Base-by-base conservation (phyloP, 306 rosid species). In the Cercis canadensis region DNA sequence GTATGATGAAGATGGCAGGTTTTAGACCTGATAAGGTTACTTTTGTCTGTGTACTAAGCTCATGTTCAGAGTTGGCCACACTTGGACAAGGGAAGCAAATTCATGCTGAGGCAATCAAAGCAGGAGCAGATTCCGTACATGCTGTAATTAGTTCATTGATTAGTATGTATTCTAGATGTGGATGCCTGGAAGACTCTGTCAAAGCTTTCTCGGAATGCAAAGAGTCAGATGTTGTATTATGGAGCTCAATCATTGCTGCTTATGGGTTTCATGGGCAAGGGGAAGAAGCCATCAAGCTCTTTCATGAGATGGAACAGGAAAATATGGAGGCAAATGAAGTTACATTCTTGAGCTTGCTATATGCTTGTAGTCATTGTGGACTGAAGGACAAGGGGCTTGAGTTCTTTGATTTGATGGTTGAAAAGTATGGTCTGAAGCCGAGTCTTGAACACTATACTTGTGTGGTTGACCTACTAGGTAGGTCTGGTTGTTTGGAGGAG, bases 211-310 rank as follows among this genome's bases (percentile, higher is more conserved):
- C 10, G 58, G 96, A 91, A 68, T 75, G 83, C 49, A 74, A 73
- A 54, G 80, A 76, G 50, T 75, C 57, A 14, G 99, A 94, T 85
- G 75, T 81, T 65, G 96, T 89, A 10, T 55, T 76, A 55, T 89
- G 96, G 97, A 91, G 88, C 78, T 83, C 99, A 16, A 86, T 94
- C 92, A 90, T 94, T 61, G 78, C 92, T 64, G 96, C 99, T 37
- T 87, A 86, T 62, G 99, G 97, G 65, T 91, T 89, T 75, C 99
- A 94, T 24, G 97, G 99, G 54, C 78, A 71, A 65, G 97, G 95
- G 70, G 89, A 84, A 50, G 81, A 87, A 77, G 97, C 96, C 46
- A 82, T 94, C 60, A 55, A 75, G 69, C 80, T 94, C 59, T 91
- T 89, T 72, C 81, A 89, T 61, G 56, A 64, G 70, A 90, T 91